Conservation (phyloP, 2,329 filamentous ascomycete species). For the Diaporthe eres region DNA sequence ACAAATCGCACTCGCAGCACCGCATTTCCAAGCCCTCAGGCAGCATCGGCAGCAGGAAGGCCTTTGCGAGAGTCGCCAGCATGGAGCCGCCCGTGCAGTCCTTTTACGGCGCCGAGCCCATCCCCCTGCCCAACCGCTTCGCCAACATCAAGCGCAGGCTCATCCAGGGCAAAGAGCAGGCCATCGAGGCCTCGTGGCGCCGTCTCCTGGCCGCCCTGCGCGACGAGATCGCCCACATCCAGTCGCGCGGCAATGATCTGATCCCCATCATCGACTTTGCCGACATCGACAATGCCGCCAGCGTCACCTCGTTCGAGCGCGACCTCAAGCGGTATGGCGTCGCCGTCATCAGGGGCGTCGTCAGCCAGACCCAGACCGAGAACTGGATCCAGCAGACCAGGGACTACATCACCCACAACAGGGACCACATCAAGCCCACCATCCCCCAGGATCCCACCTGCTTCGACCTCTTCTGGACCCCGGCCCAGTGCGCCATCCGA, state of each 20-base stretch:
- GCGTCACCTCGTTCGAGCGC: slow-evolving; percentile 67
- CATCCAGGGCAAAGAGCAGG: slow-evolving; percentile 67
- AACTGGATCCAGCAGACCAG: slow-evolving; percentile 71
- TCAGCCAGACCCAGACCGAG: slow-evolving; percentile 69
- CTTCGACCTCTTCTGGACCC: slow-evolving; percentile 82
- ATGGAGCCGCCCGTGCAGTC: slow-evolving; percentile 68
- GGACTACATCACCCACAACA: slow-evolving; percentile 69
- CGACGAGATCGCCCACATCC: slow-evolving; percentile 67
- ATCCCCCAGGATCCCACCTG: slow-evolving; percentile 75
- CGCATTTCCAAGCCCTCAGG: slow-evolving; percentile 39
- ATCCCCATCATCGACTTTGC: slow-evolving; percentile 69
- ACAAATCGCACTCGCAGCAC: slow-evolving; percentile 40
- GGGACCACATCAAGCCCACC: slow-evolving; percentile 64
- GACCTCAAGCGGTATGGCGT: slow-evolving; percentile 74
- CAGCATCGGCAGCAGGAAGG: slow-evolving; percentile 41
- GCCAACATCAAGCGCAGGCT: slow-evolving; percentile 69
- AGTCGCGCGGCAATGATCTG: slow-evolving; percentile 63
- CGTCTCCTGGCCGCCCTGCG: slow-evolving; percentile 66
- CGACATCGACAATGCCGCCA: slow-evolving; percentile 62
- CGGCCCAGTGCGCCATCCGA: slow-evolving; percentile 77
- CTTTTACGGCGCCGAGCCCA: slow-evolving; percentile 70
- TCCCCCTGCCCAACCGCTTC: slow-evolving; percentile 72
- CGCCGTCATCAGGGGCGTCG: slow-evolving; percentile 75
- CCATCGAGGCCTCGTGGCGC: slow-evolving; percentile 68
- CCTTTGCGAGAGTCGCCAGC: slow-evolving; percentile 48